These are phyloP conservation scores for Pseudopyricularia cyperi DNA, from an alignment of 2,329 filamentous ascomycete species.

Conservation along the genomic window DNA sequence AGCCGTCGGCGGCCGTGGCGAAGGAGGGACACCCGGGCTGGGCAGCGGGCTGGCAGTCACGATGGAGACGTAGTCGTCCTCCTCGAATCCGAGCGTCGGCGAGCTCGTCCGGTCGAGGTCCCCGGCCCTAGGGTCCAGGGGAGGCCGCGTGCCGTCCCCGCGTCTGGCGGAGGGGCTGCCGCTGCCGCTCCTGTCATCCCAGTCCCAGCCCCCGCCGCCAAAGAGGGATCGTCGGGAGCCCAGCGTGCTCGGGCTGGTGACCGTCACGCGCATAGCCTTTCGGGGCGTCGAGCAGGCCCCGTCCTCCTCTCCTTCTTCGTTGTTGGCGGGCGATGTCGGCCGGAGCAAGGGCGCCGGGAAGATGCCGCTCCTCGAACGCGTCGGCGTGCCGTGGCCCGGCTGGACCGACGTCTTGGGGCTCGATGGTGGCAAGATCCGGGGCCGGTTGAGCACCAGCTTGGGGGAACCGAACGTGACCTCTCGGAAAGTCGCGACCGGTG, in stretches of 20 bases:
- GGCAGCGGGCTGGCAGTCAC: neutral
- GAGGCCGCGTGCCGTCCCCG: conserved; percentile 1
- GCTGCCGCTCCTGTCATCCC: too few relatives aligned
- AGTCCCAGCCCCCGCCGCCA: neutral
- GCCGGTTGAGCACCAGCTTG: neutral
- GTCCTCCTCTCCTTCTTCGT: neutral
- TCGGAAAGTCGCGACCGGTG: neutral
- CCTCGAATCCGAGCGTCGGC: conserved; percentile 3
- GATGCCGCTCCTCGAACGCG: neutral
- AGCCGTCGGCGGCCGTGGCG: neutral
- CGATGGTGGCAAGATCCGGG: neutral
- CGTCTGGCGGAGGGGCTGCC: neutral
- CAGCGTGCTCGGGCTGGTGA: conserved; percentile 3
- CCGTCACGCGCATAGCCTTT: neutral
- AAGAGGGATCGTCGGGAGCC: neutral
- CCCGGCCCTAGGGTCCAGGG: conserved; percentile 1
- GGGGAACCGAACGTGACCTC: neutral
- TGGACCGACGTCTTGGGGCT: neutral
- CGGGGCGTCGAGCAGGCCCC: neutral
- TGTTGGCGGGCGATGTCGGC: neutral
- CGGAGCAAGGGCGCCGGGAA: neutral
- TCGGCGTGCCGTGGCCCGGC: neutral
- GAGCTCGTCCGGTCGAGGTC: conserved; percentile 1
- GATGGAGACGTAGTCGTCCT: neutral
- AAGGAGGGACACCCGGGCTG: conserved; percentile 1